Base-by-base conservation (phyloP, 2,329 filamentous ascomycete species). In the Intubia oerlemansii region DNA sequence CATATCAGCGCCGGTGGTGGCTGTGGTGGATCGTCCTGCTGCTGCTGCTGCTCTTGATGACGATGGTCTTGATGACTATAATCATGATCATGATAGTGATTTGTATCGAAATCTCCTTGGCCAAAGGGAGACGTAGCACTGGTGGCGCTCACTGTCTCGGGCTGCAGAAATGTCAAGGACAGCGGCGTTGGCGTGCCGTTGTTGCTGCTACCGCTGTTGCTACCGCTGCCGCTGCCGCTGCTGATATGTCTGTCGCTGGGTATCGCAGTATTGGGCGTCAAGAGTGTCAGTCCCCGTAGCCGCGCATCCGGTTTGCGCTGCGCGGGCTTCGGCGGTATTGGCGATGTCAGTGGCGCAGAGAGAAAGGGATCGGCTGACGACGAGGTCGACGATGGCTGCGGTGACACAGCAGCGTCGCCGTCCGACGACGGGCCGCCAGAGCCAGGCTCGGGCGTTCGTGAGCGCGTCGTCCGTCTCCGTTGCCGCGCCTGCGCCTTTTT, bases 401-500 rank as follows among this genome's bases (percentile, higher is more conserved):
- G 15, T 2, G 32, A 34, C n/a, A n/a, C n/a, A n/a, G n/a, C n/a
- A 13, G 32, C 28, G 22, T 39, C 38, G 4, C 35, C 31, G 12
- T 36, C 39, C 3, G 43, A 41, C 2, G 43, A 42, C 0, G 33
- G 35, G 9, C 14, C 19, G 2, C n/a, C n/a, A n/a, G n/a, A n/a
- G n/a, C n/a, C n/a, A n/a, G 37, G 30, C 13, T 39, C 39, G 5
- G 35, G 24, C 3, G 31, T 36, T 34, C 30, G 30, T n/a, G 28
- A 20, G 10, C 11, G 31, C 27, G 17, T 33, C 22, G 33, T 27
- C 47, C 38, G 43, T 44, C 31, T 29, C 5, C 42, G 41, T 15
- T 41, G 39, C 28, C 42, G 44, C n/a, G 48, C 49, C 32, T 50
- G 53, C 25, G 56, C 57, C 44, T 61, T 64, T 38, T 56, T 54